A percentile compares a stretch with the other conserved stretches of the same genome.
These are phyloP conservation scores for Vitis labrusca DNA, from an alignment of 164 flowering plant species.

Conservation along the genomic window DNA sequence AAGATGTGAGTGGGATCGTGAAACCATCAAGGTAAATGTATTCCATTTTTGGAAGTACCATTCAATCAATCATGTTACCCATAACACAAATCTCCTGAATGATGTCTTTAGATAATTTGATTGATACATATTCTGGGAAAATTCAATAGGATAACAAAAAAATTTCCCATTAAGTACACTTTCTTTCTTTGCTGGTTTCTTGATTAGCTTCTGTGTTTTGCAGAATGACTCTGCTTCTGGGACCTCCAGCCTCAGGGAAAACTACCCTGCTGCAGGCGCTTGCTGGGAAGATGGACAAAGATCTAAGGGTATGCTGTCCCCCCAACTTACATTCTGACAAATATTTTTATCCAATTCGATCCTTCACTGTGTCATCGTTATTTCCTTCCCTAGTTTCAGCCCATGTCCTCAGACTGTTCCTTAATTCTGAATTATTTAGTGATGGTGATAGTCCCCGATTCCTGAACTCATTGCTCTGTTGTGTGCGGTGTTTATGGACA, in stretches of 20 bases:
- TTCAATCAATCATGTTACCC: background rate
- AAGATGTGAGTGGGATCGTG: constrained; percentile 24
- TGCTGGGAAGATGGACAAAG: constrained; percentile 19
- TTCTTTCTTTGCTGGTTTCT: background rate
- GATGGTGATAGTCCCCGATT: too few species aligned
- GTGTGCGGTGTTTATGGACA: background rate
- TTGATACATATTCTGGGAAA: too few species aligned
- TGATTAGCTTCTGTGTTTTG: background rate
- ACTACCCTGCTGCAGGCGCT: constrained; percentile 28
- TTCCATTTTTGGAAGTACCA: background rate
- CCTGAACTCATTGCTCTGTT: too few species aligned
- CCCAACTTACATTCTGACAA: background rate
- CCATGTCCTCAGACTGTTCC: too few species aligned
- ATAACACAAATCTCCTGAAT: too few species aligned
- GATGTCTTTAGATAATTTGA: too few species aligned
- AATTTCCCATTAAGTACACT: too few species aligned
- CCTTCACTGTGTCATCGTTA: too few species aligned
- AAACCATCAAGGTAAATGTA: constrained; percentile 26
- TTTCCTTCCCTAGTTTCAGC: too few species aligned
- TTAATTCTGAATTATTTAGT: too few species aligned
- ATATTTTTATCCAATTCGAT: too few species aligned
- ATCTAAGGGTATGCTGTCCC: constrained; percentile 14
- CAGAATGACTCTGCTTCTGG: constrained; percentile 33
- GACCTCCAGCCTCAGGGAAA: constrained; percentile 32
- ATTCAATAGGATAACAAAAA: too few species aligned